phyloP scores from a whole-genome alignment of 2,329 filamentous ascomycete genomes.

The Penicillium palitans region DNA sequence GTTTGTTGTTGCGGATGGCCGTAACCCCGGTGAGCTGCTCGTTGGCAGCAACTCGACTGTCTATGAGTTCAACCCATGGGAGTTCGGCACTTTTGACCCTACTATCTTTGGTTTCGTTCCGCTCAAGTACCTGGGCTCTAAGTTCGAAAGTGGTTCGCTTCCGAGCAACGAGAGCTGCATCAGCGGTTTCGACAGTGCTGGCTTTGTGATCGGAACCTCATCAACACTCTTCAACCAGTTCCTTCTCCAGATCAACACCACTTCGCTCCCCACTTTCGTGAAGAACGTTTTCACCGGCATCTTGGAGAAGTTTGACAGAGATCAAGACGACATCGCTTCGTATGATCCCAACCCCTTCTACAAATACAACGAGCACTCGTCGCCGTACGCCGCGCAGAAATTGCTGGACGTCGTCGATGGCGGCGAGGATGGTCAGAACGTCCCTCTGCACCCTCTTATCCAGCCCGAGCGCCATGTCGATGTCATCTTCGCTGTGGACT shows the following conservation, averaged over 20 bases:
- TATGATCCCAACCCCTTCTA: constrained; percentile 77
- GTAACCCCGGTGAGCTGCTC: constrained; percentile 61
- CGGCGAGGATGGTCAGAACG: constrained; percentile 74
- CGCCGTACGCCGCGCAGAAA: constrained; percentile 55
- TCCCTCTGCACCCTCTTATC: constrained; percentile 75
- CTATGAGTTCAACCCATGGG: constrained; percentile 76
- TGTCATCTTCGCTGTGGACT: constrained; percentile 78
- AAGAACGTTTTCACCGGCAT: constrained; percentile 54
- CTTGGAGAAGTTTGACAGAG: constrained; percentile 48
- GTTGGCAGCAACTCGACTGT: constrained; percentile 72
- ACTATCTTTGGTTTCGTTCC: constrained; percentile 71
- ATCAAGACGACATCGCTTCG: constrained; percentile 70
- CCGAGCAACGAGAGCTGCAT: constrained; percentile 62
- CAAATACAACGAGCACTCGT: constrained; percentile 60
- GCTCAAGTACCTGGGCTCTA: constrained; percentile 69
- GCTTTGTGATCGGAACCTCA: constrained; percentile 82
- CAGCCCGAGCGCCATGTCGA: constrained; percentile 71
- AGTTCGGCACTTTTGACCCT: constrained; percentile 75
- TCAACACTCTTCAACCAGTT: constrained; percentile 82
- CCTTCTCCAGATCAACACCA: constrained; percentile 63
- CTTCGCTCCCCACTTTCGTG: constrained; percentile 53
- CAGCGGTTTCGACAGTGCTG: constrained; percentile 76
- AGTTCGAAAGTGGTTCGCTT: constrained; percentile 65
- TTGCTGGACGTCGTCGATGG: constrained; percentile 74
- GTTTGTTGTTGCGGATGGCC: constrained; percentile 68